Percentiles rank a stretch among this genome's conserved stretches.
Evolutionary conservation across 345 rosid species (phyloP).

Genomic region (Eucalyptus tenuipes): DNA sequence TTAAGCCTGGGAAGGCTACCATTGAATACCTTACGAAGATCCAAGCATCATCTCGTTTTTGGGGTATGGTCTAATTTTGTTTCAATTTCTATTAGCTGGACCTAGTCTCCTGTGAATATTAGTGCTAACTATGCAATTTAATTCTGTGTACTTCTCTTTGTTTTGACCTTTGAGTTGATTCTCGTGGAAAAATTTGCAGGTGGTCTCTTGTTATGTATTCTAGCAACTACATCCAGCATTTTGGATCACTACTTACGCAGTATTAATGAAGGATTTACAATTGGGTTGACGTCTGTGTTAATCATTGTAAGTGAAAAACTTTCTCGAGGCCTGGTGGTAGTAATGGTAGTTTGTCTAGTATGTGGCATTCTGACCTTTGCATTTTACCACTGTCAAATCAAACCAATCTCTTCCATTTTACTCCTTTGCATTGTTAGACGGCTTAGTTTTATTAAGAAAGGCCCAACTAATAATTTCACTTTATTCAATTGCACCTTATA

Average conservation of each 20-base stretch:
- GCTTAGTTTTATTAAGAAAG: neutral
- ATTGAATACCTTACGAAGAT: slow-evolving; percentile 68
- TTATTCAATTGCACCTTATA: neutral
- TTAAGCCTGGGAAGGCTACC: slow-evolving; percentile 94
- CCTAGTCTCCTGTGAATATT: neutral
- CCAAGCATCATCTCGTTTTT: slow-evolving; percentile 95
- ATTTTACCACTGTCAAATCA: neutral
- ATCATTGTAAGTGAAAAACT: slow-evolving; percentile 53
- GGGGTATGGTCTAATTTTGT: slow-evolving; percentile 43
- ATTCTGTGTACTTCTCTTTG: neutral
- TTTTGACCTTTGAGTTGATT: neutral
- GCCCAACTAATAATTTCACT: neutral
- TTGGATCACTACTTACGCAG: slow-evolving; percentile 76
- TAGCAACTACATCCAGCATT: slow-evolving; percentile 79
- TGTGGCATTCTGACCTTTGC: neutral
- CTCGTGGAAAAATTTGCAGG: slow-evolving; percentile 27
- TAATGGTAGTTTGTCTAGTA: neutral
- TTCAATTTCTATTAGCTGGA: neutral
- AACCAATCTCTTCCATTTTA: neutral
- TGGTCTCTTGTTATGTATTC: slow-evolving; percentile 65
- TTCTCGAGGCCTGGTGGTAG: neutral
- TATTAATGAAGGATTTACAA: slow-evolving; percentile 70
- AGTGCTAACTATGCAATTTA: neutral
- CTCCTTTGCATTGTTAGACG: neutral
- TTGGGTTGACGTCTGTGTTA: slow-evolving; percentile 82